phyloP scores from a whole-genome alignment of 2,329 filamentous ascomycete genomes.

The Hypoxylon sp. region DNA sequence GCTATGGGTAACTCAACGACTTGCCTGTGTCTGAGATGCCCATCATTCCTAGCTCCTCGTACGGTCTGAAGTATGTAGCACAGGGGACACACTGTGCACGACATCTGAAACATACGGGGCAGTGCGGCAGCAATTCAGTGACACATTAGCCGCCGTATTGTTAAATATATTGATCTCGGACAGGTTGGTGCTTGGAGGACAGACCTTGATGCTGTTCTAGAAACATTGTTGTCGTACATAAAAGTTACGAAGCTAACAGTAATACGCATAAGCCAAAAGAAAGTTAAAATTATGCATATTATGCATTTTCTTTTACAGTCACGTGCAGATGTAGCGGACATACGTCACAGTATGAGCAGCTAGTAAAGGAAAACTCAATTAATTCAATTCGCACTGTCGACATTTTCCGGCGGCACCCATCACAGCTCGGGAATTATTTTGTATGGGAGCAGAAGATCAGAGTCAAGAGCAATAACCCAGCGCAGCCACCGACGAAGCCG shows the following conservation, averaged over 20 bases:
- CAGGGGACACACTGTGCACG: background rate
- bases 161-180: background rate
- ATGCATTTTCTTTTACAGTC: background rate
- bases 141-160: background rate
- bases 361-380: background rate
- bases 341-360: constrained; percentile 30
- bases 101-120: background rate
- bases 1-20: background rate
- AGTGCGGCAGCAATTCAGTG: background rate
- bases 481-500: constrained; percentile 49
- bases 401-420: constrained; percentile 30
- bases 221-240: too few relatives aligned
- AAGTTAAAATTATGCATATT: background rate
- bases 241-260: background rate
- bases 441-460: constrained; percentile 28
- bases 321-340: constrained; percentile 11
- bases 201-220: too few relatives aligned
- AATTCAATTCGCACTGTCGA: constrained; percentile 36
- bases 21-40: background rate
- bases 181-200: background rate
- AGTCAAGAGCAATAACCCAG: constrained; percentile 38
- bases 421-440: constrained; percentile 35
- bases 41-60: background rate
- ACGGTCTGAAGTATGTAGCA: background rate
- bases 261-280: background rate